Evolutionary conservation across 129 eudicot genomes (phyloP), one percentile per base, ranked within the genome.

Genomic region (Flaveria robusta): DNA sequence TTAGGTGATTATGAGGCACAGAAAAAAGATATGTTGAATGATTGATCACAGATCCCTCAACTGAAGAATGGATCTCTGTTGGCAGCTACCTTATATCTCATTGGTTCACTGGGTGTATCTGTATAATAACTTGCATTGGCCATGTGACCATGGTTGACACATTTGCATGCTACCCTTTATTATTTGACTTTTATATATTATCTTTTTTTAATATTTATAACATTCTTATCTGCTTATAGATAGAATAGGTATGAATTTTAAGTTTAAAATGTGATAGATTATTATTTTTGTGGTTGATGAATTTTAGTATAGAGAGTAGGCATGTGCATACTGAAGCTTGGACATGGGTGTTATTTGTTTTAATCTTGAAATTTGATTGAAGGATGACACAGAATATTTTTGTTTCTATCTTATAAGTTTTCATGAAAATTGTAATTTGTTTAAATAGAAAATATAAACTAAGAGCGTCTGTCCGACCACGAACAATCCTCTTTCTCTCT

Each of bases 131-230:
- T 72, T 72, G 23, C 73, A 72, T 63, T 72, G 41, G 74, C 69
- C 83, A 79, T 79, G 78, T 79, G 83, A 72, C 68, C 68, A 50
- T 79, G 59, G 65, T 79, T 71, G 66, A 71, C 77, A 79, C 45
- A 19, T 51, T n/a, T 70, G 79, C 60, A 74, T 66, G 74, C 27
- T 64, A 45, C 74, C 46, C 46, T 47, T 45, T 60, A 26, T 68
- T 39, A 51, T 46, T 42, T 71, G 54, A 49, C 41, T 62, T 78
- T 0, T 79, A 72, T 79, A 72, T 71, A 63, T 79, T 79, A 79
- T 79, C 75, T 50, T 70, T 67, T 14, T 9, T 5, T 13, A 13
- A 12, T 45, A n/a, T 29, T 47, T 64, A 2, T 41, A 3, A 29
- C 10, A 51, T 45, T 68, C 5, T 68, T 22, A 2, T 43, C 16